Evolutionary conservation across 2,329 filamentous ascomycete species (phyloP), one percentile per base, ranked within the genome.

Genomic region (Alternaria metachromatica): DNA sequence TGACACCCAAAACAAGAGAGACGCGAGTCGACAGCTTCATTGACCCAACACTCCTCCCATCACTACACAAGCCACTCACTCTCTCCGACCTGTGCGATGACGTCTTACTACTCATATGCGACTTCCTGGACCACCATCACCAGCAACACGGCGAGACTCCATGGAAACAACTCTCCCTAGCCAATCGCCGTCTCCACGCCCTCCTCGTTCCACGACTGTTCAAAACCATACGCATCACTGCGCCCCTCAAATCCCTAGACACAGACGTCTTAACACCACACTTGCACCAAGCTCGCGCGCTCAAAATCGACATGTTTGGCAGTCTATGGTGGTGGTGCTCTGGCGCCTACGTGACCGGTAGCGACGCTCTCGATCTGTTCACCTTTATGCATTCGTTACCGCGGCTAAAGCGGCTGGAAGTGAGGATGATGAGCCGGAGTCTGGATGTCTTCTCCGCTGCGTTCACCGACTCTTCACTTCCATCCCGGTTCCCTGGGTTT

Each of bases 321-420:
- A 67, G 58, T 10, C 56, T 67, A 54, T 70, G 67, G 66, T 70
- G 67, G 64, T 72, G 66, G 66, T 66, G 64, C 30, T 63, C 67
- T 8, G 67, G 68, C 21, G 60, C 50, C 7, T 71, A 71, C 20
- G 62, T 67, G 2, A 65, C 63, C 2, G 60, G 63, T 44, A 43
- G 53, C 15, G 68, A 71, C n/a, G 68, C 65, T 2, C 30, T 68
- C 10, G 67, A 65, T 11, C 43, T 71, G 1, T 69, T 71, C 41
- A n/a, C 43, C 6, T 61, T 56, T n/a, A 37, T 66, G 18, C 59
- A 44, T 23, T 23, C 12, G n/a, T 58, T 72, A 26, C 23, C 28
- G 37, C 23, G 30, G 1, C 18, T 72, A 9, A 63, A 41, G n/a
- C 63, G 23, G 4, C 21, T 72, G 12, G 64, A 70, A 11, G 53